Conservation (phyloP, 2,329 filamentous ascomycete species). For the Nigrospora oryzae region DNA sequence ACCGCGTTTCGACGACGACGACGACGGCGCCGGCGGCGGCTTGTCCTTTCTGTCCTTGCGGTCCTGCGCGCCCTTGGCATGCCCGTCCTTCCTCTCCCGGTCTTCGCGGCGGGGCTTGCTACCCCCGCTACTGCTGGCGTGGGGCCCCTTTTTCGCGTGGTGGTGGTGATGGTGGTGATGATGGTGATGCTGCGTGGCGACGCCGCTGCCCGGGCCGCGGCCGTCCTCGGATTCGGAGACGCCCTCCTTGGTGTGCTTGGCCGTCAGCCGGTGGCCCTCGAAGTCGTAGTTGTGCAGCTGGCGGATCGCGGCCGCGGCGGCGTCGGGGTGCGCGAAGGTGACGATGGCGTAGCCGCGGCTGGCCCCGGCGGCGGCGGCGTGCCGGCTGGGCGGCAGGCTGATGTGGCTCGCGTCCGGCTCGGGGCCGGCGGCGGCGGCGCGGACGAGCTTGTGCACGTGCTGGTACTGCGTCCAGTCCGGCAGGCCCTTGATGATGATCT, state of each 20-base stretch:
- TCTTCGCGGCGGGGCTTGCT: no score
- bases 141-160: no score
- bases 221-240: slow-evolving; percentile 13
- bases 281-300: slow-evolving; percentile 16
- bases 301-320: slow-evolving; percentile 14
- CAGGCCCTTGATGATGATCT: slow-evolving; percentile 20
- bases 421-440: slow-evolving; percentile 14
- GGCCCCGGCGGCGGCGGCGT: slow-evolving; percentile 13
- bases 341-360: slow-evolving; percentile 17
- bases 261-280: slow-evolving; percentile 14
- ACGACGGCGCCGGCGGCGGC: neutral
- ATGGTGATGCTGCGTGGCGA: no score
- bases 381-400: slow-evolving; percentile 15
- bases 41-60: slow-evolving; percentile 2
- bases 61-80: no score
- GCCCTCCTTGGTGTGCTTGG: slow-evolving; percentile 17
- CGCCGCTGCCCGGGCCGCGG: slow-evolving; percentile 1
- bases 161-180: no score
- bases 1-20: neutral
- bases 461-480: slow-evolving; percentile 11
- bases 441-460: slow-evolving; percentile 18
- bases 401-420: slow-evolving; percentile 16
- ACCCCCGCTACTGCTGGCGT: no score
- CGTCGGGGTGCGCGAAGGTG: slow-evolving; percentile 16
- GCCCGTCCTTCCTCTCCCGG: no score